Evolutionary conservation across 2,329 filamentous ascomycete genomes (phyloP).

Genomic region (Lecanicillium sp.): DNA sequence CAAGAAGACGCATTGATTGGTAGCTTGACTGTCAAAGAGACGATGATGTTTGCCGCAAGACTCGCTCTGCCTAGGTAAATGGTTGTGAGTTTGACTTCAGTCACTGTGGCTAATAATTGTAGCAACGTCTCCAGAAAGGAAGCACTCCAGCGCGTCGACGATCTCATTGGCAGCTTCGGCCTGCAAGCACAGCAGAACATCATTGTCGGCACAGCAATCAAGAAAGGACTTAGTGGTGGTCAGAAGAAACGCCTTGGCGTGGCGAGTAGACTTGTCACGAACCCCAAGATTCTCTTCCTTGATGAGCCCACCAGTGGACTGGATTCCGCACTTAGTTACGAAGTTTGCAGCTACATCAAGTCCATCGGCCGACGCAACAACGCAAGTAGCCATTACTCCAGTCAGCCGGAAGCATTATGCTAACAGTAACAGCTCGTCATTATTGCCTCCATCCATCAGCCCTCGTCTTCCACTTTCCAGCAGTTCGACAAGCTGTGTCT

Average conservation of each 20-base stretch:
- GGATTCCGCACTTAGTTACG: constrained; percentile 69
- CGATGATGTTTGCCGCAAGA: constrained; percentile 69
- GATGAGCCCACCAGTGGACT: constrained; percentile 81
- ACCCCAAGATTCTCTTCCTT: constrained; percentile 73
- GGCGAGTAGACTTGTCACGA: constrained; percentile 74
- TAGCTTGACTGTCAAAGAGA: constrained; percentile 73
- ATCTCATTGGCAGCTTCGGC: constrained; percentile 66
- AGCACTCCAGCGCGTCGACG: constrained; percentile 56
- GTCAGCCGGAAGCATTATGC: too few species aligned
- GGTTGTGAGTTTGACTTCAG: not conserved
- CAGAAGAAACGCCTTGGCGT: constrained; percentile 78
- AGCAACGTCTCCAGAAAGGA: constrained; percentile 43
- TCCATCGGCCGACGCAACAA: constrained; percentile 60
- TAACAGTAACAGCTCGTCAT: constrained; percentile 55
- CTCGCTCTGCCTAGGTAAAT: constrained; percentile 40
- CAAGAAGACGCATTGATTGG: constrained; percentile 83
- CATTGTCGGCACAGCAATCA: constrained; percentile 74
- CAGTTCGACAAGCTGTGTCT: constrained; percentile 76
- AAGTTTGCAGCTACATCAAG: constrained; percentile 70
- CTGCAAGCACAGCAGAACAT: constrained; percentile 62
- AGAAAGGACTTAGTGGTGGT: constrained; percentile 77
- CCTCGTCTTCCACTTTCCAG: constrained; percentile 71
- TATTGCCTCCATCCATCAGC: constrained; percentile 80
- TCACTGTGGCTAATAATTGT: not conserved
- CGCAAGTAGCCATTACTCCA: constrained; percentile 37